These are phyloP conservation scores for Celoporthe dispersa DNA, from an alignment of 2,329 filamentous ascomycete genomes.

Conservation along the genomic window DNA sequence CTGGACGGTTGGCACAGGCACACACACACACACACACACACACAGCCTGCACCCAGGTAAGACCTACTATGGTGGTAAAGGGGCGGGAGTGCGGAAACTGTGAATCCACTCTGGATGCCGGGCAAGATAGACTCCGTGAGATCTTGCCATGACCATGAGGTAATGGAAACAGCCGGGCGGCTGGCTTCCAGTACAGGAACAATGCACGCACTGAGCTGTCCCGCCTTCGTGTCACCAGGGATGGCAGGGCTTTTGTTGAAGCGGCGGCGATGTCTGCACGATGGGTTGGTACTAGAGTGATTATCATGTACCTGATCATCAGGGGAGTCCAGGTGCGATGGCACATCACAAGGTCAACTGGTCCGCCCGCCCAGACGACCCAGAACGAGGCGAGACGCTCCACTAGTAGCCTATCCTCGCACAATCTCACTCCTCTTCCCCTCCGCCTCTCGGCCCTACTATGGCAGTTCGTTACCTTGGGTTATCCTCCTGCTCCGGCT, in stretches of 20 bases:
- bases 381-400: constrained; percentile 5
- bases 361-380: constrained; percentile 2
- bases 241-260: background rate
- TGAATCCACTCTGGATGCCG: background rate
- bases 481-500: background rate
- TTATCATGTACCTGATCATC: background rate
- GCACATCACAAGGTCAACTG: background rate
- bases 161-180: background rate
- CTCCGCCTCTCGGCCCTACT: background rate
- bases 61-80: background rate
- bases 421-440: background rate
- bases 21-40: no score
- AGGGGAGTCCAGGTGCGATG: background rate
- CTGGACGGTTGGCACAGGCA: background rate
- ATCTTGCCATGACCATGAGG: background rate
- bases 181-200: background rate
- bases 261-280: background rate
- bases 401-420: constrained; percentile 8
- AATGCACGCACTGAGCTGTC: background rate
- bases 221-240: constrained; percentile 1
- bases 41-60: background rate
- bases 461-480: background rate
- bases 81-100: no score
- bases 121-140: background rate
- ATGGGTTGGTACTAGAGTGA: background rate